These are phyloP conservation scores for Trichocomaceae sp. DNA, from an alignment of 2,329 filamentous ascomycete species.

Conservation along the genomic window DNA sequence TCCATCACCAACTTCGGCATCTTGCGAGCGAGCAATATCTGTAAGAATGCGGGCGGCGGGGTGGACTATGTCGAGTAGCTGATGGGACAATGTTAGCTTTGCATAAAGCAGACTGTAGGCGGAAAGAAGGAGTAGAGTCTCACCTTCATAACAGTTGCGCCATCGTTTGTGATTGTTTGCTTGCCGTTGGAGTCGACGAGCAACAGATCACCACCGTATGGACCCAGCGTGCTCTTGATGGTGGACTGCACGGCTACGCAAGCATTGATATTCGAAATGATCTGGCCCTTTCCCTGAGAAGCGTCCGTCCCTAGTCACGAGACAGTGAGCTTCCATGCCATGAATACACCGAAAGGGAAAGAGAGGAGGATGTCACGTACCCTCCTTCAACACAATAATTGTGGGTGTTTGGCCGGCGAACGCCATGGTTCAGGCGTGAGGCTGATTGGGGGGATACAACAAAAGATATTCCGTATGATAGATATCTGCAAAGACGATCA, in stretches of 20 bases:
- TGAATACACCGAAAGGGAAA: not conserved
- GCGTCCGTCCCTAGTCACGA: conserved; percentile 73
- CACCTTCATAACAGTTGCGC: conserved; percentile 98
- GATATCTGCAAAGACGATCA: not conserved
- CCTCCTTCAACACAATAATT: conserved; percentile 96
- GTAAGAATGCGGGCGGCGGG: conserved; percentile 94
- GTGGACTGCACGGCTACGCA: conserved; percentile 93
- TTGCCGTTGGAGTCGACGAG: conserved; percentile 92
- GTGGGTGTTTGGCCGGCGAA: conserved; percentile 97
- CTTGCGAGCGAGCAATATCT: conserved; percentile 97
- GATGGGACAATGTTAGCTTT: conserved; percentile 7
- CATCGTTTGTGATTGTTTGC: conserved; percentile 98
- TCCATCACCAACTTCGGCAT: conserved; percentile 96
- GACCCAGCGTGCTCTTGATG: conserved; percentile 90
- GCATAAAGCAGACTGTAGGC: conserved; percentile 13
- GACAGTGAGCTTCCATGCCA: not conserved
- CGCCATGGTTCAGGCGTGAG: conserved; percentile 58
- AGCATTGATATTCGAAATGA: conserved; percentile 97
- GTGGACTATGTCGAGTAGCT: conserved; percentile 97
- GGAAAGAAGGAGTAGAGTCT: conserved; percentile 6
- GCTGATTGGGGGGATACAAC: conserved; percentile 1
- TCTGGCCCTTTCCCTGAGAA: conserved; percentile 93
- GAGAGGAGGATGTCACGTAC: conserved; percentile 48
- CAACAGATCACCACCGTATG: conserved; percentile 92
- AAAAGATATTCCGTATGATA: conserved; percentile 14